Percentiles rank a stretch among this genome's conserved stretches.
These are phyloP conservation scores for Malassezia brasiliensis DNA, from an alignment of 1,284 basidiomycete species.

Conservation along the genomic window DNA sequence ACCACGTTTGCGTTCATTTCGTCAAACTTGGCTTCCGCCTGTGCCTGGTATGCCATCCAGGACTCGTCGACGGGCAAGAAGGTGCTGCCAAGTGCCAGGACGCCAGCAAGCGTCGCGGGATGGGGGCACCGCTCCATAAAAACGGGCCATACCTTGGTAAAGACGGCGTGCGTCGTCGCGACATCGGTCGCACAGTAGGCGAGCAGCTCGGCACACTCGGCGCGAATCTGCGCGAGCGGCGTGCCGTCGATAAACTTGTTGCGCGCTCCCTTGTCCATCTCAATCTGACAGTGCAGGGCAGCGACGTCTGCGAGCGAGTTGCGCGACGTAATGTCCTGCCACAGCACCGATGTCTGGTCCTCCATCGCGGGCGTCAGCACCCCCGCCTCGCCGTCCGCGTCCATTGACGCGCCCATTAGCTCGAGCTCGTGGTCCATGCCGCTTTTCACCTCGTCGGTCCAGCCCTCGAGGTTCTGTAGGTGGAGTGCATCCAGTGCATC, in stretches of 20 bases:
- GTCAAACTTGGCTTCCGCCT: constrained; percentile 68
- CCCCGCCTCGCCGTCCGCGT: background rate
- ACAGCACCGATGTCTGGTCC: constrained; percentile 47
- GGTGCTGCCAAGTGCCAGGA: constrained; percentile 81
- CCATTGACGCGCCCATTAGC: constrained; percentile 1
- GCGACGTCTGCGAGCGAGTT: constrained; percentile 91
- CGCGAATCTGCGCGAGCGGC: constrained; percentile 59
- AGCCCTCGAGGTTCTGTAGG: constrained; percentile 4
- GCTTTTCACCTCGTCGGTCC: constrained; percentile 3
- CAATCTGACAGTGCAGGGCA: constrained; percentile 72
- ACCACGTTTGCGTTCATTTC: constrained; percentile 68
- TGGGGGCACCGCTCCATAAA: constrained; percentile 79
- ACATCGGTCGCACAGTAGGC: constrained; percentile 82
- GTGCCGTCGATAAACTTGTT: constrained; percentile 60
- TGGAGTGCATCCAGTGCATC: constrained; percentile 20
- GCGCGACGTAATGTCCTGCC: constrained; percentile 85
- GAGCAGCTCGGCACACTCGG: constrained; percentile 66
- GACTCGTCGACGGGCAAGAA: constrained; percentile 80
- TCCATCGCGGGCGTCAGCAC: background rate
- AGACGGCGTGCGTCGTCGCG: constrained; percentile 72
- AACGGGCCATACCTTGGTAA: constrained; percentile 66
- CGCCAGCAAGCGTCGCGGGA: constrained; percentile 84
- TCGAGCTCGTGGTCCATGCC: constrained; percentile 7
- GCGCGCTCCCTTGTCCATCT: constrained; percentile 69
- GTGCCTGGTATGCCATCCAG: constrained; percentile 73